A percentile compares a stretch with the other conserved stretches of the same genome.
phyloP scores from a whole-genome alignment of 2,329 filamentous ascomycete species.

The Gnomoniopsis sp. region DNA sequence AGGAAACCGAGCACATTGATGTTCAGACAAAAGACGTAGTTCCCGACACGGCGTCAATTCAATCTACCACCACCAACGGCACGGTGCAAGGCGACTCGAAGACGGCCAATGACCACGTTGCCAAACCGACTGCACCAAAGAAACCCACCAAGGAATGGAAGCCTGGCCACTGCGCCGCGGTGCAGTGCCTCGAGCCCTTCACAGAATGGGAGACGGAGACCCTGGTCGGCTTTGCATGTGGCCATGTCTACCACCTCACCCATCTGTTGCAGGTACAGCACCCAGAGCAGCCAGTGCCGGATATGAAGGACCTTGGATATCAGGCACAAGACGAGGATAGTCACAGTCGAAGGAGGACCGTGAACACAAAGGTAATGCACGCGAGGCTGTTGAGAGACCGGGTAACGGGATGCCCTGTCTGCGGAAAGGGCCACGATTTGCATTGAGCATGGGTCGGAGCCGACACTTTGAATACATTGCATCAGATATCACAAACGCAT shows the following conservation, averaged over 20 bases:
- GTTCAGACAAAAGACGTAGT: slow-evolving; percentile 38
- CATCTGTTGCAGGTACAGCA: slow-evolving; percentile 61
- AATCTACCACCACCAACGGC: not conserved
- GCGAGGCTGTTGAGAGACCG: slow-evolving; percentile 73
- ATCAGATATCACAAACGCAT: slow-evolving; percentile 1
- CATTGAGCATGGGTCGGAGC: not conserved
- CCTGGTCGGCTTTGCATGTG: slow-evolving; percentile 76
- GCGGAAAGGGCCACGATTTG: slow-evolving; percentile 32
- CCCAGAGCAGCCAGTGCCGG: slow-evolving; percentile 38
- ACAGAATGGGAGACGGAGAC: slow-evolving; percentile 64
- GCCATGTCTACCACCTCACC: slow-evolving; percentile 75
- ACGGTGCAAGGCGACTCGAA: slow-evolving; percentile 18
- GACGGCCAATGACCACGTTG: not conserved
- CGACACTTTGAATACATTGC: not conserved
- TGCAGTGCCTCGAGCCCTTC: slow-evolving; percentile 52
- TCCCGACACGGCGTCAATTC: slow-evolving; percentile 21
- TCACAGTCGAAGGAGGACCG: slow-evolving; percentile 52
- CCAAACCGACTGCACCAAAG: slow-evolving; percentile 20
- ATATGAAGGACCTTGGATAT: slow-evolving; percentile 38
- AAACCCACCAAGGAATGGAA: slow-evolving; percentile 32
- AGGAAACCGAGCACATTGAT: slow-evolving; percentile 40
- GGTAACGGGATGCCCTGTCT: slow-evolving; percentile 64
- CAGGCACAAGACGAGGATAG: slow-evolving; percentile 37
- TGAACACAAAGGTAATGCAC: slow-evolving; percentile 85
- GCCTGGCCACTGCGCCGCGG: slow-evolving; percentile 55